These are phyloP conservation scores for Chaetomium globosum DNA, from an alignment of 2,329 filamentous ascomycete genomes.

Conservation along the genomic window DNA sequence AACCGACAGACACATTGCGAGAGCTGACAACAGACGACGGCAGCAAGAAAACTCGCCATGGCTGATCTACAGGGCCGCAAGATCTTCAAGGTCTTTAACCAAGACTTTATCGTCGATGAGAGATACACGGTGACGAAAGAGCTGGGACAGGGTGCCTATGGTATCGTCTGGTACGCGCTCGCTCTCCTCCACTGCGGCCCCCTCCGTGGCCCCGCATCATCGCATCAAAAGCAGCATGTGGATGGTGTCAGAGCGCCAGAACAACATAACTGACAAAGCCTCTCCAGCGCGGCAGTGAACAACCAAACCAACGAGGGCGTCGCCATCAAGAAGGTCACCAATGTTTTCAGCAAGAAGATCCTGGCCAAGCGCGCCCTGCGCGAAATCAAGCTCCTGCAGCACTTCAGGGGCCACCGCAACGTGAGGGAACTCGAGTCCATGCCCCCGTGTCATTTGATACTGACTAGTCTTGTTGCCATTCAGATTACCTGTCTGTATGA, in stretches of 20 bases:
- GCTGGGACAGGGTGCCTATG: constrained; percentile 95
- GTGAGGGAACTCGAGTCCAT: constrained; percentile 54
- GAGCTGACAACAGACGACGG: constrained; percentile 1
- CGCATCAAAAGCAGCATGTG: neutral
- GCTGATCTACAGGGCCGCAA: constrained; percentile 62
- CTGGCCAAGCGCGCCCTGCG: constrained; percentile 95
- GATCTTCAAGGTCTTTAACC: constrained; percentile 99
- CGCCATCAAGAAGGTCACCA: constrained; percentile 99
- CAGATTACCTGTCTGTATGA: constrained; percentile 99
- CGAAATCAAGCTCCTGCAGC: constrained; percentile 98
- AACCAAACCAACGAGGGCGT: constrained; percentile 88
- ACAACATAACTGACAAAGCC: constrained; percentile 15
- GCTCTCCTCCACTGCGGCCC: constrained; percentile 8
- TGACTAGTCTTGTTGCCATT: neutral
- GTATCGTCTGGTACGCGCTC: constrained; percentile 84
- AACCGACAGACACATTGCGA: constrained; percentile 3
- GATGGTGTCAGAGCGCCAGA: neutral
- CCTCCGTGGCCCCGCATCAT: neutral
- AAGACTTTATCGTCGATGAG: constrained; percentile 98
- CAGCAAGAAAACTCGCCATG: constrained; percentile 36
- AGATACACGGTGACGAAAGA: constrained; percentile 99
- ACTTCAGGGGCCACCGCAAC: constrained; percentile 89
- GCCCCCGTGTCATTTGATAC: neutral
- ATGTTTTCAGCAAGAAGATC: constrained; percentile 99
- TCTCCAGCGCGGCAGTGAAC: constrained; percentile 81